Conservation (phyloP, 805 yeast genomes). For the Scheffersomyces amazonensis region DNA sequence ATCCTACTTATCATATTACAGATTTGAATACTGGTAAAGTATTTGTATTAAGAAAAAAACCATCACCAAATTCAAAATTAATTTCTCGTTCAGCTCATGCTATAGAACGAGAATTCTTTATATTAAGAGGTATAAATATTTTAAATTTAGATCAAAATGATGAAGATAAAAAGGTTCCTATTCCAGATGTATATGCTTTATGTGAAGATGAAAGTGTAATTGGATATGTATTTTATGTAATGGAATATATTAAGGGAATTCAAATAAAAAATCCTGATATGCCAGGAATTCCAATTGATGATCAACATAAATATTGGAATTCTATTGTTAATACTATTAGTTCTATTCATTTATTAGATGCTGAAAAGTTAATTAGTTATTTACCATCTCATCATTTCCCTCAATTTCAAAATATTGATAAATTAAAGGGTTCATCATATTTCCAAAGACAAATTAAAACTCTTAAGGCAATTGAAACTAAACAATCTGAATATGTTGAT, state of each 20-base stretch:
- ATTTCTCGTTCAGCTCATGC: conserved; percentile 60
- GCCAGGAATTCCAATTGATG: conserved; percentile 25
- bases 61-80: conserved; percentile 46
- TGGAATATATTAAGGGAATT: conserved; percentile 58
- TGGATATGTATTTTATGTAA: conserved; percentile 57
- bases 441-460: conserved; percentile 55
- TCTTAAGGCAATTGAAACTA: conserved; percentile 38
- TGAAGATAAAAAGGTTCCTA: conserved; percentile 38
- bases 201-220: conserved; percentile 56
- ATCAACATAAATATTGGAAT: conserved; percentile 38
- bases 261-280: conserved; percentile 54
- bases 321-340: conserved; percentile 47
- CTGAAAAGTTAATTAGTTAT: conserved; percentile 34
- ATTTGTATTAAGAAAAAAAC: conserved; percentile 56
- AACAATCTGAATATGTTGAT: conserved; percentile 38
- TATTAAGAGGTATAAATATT: conserved; percentile 38
- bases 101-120: conserved; percentile 57
- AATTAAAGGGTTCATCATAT: conserved; percentile 26
- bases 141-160: conserved; percentile 18
- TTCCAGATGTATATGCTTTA: conserved; percentile 49
- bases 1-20: conserved; percentile 54
- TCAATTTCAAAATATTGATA: conserved; percentile 26
- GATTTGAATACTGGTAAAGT: conserved; percentile 36
- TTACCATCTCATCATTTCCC: conserved; percentile 48
- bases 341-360: conserved; percentile 49